phyloP scores from a whole-genome alignment of 1,284 basidiomycete genomes.

The Cystobasidium sp. region DNA sequence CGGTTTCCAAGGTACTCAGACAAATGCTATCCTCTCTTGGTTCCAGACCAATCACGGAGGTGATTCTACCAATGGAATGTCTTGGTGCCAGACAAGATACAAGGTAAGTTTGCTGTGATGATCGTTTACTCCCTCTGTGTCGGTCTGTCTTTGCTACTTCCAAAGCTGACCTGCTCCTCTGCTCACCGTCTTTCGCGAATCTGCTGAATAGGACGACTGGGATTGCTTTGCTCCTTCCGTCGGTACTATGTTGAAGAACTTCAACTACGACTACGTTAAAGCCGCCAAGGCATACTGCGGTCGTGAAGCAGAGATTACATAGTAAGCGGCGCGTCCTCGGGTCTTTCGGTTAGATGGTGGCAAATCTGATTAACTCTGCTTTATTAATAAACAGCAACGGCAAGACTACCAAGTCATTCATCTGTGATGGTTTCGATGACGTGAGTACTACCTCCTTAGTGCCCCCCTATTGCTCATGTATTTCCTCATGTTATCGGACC shows the following conservation, averaged over 20 bases:
- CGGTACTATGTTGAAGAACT: conserved; percentile 39
- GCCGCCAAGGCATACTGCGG: conserved; percentile 47
- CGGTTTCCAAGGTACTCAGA: conserved; percentile 27
- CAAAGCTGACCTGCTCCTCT: no score
- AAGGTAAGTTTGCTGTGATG: no score
- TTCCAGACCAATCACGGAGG: conserved; percentile 30
- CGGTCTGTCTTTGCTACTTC: no score
- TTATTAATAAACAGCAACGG: conserved; percentile 18
- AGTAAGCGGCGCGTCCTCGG: not conserved
- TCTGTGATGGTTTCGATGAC: conserved; percentile 42
- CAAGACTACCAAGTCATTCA: conserved; percentile 20
- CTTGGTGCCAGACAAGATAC: conserved; percentile 39
- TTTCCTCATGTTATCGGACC: no score
- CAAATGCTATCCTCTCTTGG: conserved; percentile 30
- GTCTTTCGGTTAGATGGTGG: not conserved
- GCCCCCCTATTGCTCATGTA: no score
- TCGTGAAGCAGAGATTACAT: conserved; percentile 37
- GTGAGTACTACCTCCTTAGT: no score
- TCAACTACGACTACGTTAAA: conserved; percentile 26
- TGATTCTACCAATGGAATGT: conserved; percentile 35
- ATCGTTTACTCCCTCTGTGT: no score
- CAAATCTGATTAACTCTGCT: not conserved
- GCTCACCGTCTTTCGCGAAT: conserved; percentile 2
- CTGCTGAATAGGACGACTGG: conserved; percentile 41
- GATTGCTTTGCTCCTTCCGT: conserved; percentile 40